Evolutionary conservation across 2,329 filamentous ascomycete species (phyloP).

Genomic region (Cercospora citrullina): DNA sequence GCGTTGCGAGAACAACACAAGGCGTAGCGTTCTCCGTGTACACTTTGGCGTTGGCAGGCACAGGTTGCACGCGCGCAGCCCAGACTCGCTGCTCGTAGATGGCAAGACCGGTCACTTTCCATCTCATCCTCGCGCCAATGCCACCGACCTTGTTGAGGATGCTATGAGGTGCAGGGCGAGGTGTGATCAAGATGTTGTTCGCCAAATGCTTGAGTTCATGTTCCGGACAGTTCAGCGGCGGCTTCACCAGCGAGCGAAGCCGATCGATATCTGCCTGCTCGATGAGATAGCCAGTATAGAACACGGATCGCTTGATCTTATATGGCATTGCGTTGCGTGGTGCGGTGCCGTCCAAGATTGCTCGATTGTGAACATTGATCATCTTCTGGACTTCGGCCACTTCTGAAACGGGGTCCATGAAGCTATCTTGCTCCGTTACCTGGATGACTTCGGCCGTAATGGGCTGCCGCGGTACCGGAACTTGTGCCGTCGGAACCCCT

Average conservation of each 20-base stretch:
- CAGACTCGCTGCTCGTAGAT: slow-evolving; percentile 79
- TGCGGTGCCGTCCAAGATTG: slow-evolving; percentile 51
- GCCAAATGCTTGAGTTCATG: slow-evolving; percentile 77
- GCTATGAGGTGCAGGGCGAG: slow-evolving; percentile 68
- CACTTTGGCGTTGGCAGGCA: slow-evolving; percentile 64
- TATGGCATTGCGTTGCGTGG: slow-evolving; percentile 54
- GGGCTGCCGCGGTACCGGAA: slow-evolving; percentile 56
- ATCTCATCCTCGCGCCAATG: slow-evolving; percentile 77
- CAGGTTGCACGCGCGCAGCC: slow-evolving; percentile 77
- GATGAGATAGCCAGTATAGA: slow-evolving; percentile 91
- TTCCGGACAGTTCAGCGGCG: slow-evolving; percentile 63
- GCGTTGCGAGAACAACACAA: slow-evolving; percentile 77
- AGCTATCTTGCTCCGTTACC: slow-evolving; percentile 73
- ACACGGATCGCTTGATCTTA: slow-evolving; percentile 80
- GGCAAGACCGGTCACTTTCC: slow-evolving; percentile 77
- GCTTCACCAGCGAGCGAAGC: slow-evolving; percentile 67
- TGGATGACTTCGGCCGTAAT: slow-evolving; percentile 81
- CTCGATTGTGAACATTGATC: slow-evolving; percentile 80
- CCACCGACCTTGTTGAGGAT: slow-evolving; percentile 84
- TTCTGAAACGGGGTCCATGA: slow-evolving; percentile 75
- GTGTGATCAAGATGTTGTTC: slow-evolving; percentile 88
- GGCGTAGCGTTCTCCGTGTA: slow-evolving; percentile 80
- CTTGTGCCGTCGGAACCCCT: slow-evolving; percentile 17
- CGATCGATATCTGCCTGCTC: slow-evolving; percentile 68
- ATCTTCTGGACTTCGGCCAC: slow-evolving; percentile 83